Evolutionary conservation across 345 rosid species (phyloP).

Genomic region (Alliaria petiolata): DNA sequence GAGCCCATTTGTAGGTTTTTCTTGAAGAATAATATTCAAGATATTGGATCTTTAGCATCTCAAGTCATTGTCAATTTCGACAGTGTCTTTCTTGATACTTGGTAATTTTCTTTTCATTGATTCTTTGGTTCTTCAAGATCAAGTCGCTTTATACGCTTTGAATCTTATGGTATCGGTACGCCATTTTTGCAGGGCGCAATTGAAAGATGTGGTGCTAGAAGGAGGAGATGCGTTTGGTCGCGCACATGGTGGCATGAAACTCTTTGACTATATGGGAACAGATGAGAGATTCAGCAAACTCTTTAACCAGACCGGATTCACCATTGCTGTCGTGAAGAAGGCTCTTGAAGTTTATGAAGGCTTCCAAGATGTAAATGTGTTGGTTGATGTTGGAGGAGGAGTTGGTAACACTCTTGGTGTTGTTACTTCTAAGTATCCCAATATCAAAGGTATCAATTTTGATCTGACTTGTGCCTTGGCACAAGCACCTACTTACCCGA

Average conservation of each 20-base stretch:
- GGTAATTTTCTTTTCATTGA: slow-evolving; percentile 19
- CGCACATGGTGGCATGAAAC: slow-evolving; percentile 46
- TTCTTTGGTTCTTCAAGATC: not conserved
- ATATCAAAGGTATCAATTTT: slow-evolving; percentile 44
- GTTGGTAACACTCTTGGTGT: slow-evolving; percentile 44
- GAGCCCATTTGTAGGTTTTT: slow-evolving; percentile 42
- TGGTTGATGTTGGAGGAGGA: slow-evolving; percentile 72
- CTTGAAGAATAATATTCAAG: slow-evolving; percentile 21
- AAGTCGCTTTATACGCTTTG: not conserved
- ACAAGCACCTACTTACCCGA: slow-evolving; percentile 29
- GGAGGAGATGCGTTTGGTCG: slow-evolving; percentile 58
- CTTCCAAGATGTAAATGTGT: slow-evolving; percentile 31
- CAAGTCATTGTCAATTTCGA: slow-evolving; percentile 35
- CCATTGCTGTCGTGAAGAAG: slow-evolving; percentile 41
- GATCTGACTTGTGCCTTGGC: slow-evolving; percentile 32
- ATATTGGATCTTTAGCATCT: slow-evolving; percentile 38
- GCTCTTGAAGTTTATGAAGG: slow-evolving; percentile 49
- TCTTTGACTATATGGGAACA: slow-evolving; percentile 41
- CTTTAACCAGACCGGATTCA: slow-evolving; percentile 45
- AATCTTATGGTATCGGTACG: not conserved
- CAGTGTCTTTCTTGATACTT: slow-evolving; percentile 36
- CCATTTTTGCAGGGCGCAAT: slow-evolving; percentile 20
- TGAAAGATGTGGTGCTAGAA: slow-evolving; percentile 45
- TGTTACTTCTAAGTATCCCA: slow-evolving; percentile 44
- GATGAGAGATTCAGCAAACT: slow-evolving; percentile 46